Base-by-base conservation (phyloP, 2,329 filamentous ascomycete species). In the Trichoderma sp. region DNA sequence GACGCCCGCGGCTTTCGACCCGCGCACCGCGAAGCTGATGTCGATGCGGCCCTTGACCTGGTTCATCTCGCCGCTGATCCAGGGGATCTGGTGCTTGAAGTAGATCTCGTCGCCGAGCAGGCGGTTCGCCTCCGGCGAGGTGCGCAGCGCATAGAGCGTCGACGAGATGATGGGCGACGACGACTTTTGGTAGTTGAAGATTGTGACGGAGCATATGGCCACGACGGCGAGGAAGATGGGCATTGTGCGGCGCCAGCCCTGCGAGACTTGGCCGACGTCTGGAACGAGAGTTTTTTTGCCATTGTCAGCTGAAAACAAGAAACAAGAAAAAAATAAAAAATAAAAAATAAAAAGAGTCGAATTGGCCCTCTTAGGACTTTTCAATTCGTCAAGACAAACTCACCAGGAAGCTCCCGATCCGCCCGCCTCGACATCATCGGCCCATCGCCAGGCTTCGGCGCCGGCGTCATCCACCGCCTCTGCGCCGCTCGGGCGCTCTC, bases 151-250 rank as follows among this genome's bases (percentile, higher is more conserved):
- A 84, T 98, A 99, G 32, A 99, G 87, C 5, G 93, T 95, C 66
- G 91, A 92, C 66, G 89, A 89, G n/a, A 97, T 92, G 34, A 94
- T 87, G 65, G 91, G 92, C 29, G 89, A 93, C n/a, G 92, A 93
- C 67, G 90, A 88, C 80, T 97, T 97, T 79, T 99, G 94, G 87
- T 99, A 98, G 86, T 99, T 99, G 90, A 99, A 98, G 80, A 99
- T 97, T 73, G 91, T 92, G 69, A 96, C 82, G 72, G 90, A 89
- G 72, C 90, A 90, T 66, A 85, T 84, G 58, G 87, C 86, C 73
- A 97, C 88, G 70, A 92, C 83, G 70, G 86, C 79, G 64, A 90
- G 77, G 85, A 98, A 98, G 77, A 97, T 82, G 64, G 94, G 94
- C 37, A 97, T 80, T 1, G 92, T 93, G 73, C 87, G 86, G 66